phyloP scores from a whole-genome alignment of 169 alveolate species.

The Plasmodium chabaudi region DNA sequence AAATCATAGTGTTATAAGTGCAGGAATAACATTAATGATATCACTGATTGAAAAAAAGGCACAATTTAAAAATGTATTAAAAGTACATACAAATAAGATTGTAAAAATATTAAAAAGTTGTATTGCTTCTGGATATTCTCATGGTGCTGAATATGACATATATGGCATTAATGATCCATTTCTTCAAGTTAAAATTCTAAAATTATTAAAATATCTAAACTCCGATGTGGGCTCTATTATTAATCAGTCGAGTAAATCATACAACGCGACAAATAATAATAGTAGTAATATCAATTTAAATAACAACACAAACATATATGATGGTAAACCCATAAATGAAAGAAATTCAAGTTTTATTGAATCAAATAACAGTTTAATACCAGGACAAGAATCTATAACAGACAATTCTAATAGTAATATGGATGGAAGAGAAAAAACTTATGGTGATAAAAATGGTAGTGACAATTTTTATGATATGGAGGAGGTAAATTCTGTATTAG shows the following conservation, averaged over 20 bases:
- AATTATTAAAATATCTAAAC: slow-evolving; percentile 76
- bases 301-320: neutral
- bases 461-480: slow-evolving; percentile 88
- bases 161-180: slow-evolving; percentile 84
- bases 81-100: slow-evolving; percentile 69
- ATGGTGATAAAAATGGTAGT: neutral
- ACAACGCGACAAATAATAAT: too few relatives aligned
- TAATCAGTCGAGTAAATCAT: too few relatives aligned
- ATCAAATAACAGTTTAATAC: slow-evolving; percentile 14
- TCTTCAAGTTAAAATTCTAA: slow-evolving; percentile 81
- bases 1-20: slow-evolving; percentile 96
- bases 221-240: slow-evolving; percentile 22
- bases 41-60: slow-evolving; percentile 93
- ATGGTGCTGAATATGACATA: slow-evolving; percentile 79
- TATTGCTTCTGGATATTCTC: slow-evolving; percentile 73
- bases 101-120: slow-evolving; percentile 77
- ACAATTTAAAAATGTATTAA: slow-evolving; percentile 78
- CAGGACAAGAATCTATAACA: neutral
- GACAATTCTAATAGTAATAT: slow-evolving; percentile 4
- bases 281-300: too few relatives aligned
- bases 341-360: slow-evolving; percentile 53
- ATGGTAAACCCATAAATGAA: neutral
- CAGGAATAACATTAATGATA: slow-evolving; percentile 93
- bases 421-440: neutral
- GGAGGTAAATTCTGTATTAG: slow-evolving; percentile 92